Base-by-base conservation (phyloP, 371 early-diverging fungal species). In the Amoeboaphelidium protococcarum region DNA sequence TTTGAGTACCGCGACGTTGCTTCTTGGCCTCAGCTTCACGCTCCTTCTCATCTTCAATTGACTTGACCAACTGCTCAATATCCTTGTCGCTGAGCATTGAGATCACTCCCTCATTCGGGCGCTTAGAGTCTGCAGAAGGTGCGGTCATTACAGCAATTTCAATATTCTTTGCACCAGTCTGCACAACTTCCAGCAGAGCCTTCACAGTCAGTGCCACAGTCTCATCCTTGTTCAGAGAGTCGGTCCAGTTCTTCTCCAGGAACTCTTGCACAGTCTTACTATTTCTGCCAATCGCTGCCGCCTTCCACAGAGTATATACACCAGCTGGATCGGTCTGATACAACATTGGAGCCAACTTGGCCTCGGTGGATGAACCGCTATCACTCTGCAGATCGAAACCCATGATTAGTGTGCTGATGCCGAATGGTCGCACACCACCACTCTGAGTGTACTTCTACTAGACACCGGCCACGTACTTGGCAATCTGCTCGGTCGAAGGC, bases 271-370 rank as follows among this genome's bases (percentile, higher is more conserved):
- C 90, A 1, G 90, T 89, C 65, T 90, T 86, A 52, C 88, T 82
- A 60, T 79, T 81, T 55, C 91, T 70, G n/a, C 96, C 96, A 55
- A 95, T 86, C 6, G 91, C 70, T 61, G 85, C 90, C 45, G 91
- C 94, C 70, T 84, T 87, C 90, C 98, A 98, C 54, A 88, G 88
- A 47, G 91, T 80, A 63, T 87, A 96, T 55, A 95, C 96, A 47
- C 99, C 99, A 43, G 97, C 90, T 13, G 99, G 98, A 54, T 98
- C 99, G 20, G 99, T 91, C 66, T 94, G 84, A 71, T 84, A 97
- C 50, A 97, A 75, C 58, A 78, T 76, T 26, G 99, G 94, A 10
- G 16, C 37, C 6, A 6, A 6, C 59, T 78, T 75, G 51, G 79
- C 74, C 45, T 73, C 67, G 41, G 68, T 63, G 3, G 68, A 62